These are phyloP conservation scores for Euphorbia celastroides DNA, from an alignment of 441 rosid genomes.

Conservation along the genomic window DNA sequence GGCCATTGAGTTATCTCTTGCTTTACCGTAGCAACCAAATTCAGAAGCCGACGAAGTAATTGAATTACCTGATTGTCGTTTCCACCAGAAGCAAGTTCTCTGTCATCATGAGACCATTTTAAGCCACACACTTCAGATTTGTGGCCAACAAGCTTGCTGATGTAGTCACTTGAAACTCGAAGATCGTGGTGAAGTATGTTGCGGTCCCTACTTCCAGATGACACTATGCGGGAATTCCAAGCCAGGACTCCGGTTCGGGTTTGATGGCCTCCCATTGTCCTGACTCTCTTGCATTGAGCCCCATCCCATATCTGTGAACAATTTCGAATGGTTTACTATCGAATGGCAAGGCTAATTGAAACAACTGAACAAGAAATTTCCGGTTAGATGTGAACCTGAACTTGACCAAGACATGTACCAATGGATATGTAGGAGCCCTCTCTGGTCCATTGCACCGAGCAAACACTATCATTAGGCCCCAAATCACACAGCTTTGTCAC, in stretches of 20 bases:
- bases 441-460: conserved; percentile 93
- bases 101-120: conserved; percentile 96
- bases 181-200: conserved; percentile 96
- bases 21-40: too few species aligned
- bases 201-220: conserved; percentile 96
- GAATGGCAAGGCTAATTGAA: not conserved
- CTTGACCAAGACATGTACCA: conserved; percentile 87
- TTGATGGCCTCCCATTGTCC: conserved; percentile 97
- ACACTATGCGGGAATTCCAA: conserved; percentile 79
- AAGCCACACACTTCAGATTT: conserved; percentile 96
- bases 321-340: too few species aligned
- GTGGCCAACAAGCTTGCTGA: conserved; percentile 84
- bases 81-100: conserved; percentile 99
- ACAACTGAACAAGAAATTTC: not conserved
- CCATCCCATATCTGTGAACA: conserved; percentile 85
- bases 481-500: conserved; percentile 94
- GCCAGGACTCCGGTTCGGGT: conserved; percentile 94
- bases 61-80: conserved; percentile 90
- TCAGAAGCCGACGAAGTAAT: not conserved
- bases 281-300: conserved; percentile 69
- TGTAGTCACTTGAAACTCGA: conserved; percentile 61
- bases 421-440: conserved; percentile 93
- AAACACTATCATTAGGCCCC: conserved; percentile 80
- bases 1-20: not conserved
- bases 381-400: conserved; percentile 48